These are phyloP conservation scores for Eimeria necatrix DNA, from an alignment of 169 alveolate species.

Conservation along the genomic window DNA sequence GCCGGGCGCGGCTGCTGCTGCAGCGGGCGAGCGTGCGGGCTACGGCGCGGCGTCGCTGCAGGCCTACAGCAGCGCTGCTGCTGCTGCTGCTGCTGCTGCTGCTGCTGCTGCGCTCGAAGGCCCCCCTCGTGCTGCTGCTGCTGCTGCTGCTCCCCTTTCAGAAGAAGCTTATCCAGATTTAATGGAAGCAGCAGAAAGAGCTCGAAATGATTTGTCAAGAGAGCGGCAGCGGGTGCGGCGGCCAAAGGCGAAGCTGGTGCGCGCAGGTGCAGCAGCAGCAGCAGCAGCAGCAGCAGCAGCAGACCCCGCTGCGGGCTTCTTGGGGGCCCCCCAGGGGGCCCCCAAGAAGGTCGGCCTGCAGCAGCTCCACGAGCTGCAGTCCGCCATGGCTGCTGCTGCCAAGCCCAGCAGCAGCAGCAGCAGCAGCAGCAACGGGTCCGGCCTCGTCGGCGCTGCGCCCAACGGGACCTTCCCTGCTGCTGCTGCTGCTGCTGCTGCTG, in stretches of 20 bases:
- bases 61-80: not conserved
- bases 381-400: conserved; percentile 37
- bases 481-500: conserved; percentile 41
- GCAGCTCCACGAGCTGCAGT: conserved; percentile 57
- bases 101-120: conserved; percentile 71
- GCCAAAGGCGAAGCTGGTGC: conserved; percentile 57
- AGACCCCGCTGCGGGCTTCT: not conserved
- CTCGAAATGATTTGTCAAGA: conserved; percentile 33
- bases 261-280: conserved; percentile 48
- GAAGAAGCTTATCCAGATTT: conserved; percentile 77
- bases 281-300: conserved; percentile 34
- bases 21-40: not conserved
- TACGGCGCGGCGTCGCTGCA: not conserved
- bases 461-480: not conserved
- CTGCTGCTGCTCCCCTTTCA: conserved; percentile 30
- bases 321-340: not conserved
- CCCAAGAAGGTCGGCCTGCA: conserved; percentile 65
- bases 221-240: conserved; percentile 60
- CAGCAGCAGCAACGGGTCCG: conserved; percentile 5
- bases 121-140: too few species aligned
- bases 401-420: conserved; percentile 47
- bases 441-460: not conserved
- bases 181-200: conserved; percentile 67
- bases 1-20: not conserved
- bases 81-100: not conserved